These are phyloP conservation scores for Aspergillus oerlinghausenensis DNA, from an alignment of 2,329 filamentous ascomycete species.

Conservation along the genomic window DNA sequence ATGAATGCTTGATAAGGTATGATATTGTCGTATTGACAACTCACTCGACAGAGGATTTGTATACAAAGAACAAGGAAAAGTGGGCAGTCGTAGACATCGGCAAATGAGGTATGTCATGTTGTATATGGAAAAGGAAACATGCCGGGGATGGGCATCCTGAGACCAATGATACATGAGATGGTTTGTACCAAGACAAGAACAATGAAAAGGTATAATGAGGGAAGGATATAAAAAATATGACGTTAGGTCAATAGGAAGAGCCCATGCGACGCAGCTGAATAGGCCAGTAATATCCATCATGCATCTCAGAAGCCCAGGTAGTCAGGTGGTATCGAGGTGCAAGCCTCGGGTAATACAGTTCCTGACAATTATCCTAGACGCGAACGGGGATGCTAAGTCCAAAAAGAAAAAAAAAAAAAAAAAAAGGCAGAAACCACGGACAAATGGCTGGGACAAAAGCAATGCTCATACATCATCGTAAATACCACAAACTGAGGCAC, in stretches of 20 bases:
- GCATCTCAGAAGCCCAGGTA: slow-evolving; percentile 5
- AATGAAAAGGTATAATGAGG: background rate
- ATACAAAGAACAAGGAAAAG: background rate
- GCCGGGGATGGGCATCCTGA: slow-evolving; percentile 1
- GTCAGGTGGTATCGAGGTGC: slow-evolving; percentile 3
- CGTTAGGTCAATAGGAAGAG: background rate
- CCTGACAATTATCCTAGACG: slow-evolving; percentile 18
- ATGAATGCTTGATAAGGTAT: background rate
- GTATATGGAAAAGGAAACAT: slow-evolving; percentile 5
- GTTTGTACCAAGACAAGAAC: background rate
- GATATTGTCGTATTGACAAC: background rate
- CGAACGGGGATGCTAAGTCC: slow-evolving; percentile 21
- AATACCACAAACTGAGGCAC: background rate
- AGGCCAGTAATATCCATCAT: slow-evolving; percentile 9
- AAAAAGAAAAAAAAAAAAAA: slow-evolving; percentile 13
- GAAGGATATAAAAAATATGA: slow-evolving; percentile 1
- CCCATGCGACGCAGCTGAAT: slow-evolving; percentile 1
- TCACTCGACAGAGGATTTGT: background rate
- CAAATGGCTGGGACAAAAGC: background rate
- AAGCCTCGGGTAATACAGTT: slow-evolving; percentile 8
- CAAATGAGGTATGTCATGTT: slow-evolving; percentile 2
- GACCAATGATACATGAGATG: background rate
- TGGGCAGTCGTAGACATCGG: background rate
- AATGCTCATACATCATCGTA: background rate
- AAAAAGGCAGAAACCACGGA: slow-evolving; percentile 16